These are phyloP conservation scores for Spathaspora arborariae DNA, from an alignment of 805 yeast genomes.

Conservation along the genomic window DNA sequence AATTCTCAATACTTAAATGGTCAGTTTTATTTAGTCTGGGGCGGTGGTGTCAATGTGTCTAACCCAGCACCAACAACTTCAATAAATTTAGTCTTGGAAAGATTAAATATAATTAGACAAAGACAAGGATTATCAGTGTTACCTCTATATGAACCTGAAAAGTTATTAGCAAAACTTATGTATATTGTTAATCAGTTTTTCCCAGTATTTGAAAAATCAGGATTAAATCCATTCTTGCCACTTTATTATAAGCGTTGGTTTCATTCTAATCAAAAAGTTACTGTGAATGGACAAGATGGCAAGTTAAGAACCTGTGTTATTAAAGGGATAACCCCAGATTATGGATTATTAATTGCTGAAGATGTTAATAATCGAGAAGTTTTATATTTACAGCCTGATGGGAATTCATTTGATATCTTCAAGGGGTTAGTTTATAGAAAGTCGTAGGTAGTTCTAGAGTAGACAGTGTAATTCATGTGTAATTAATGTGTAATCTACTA, in stretches of 20 bases:
- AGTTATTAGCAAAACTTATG: slow-evolving; percentile 64
- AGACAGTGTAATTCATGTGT: not conserved
- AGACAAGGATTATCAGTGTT: slow-evolving; percentile 39
- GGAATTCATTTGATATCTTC: slow-evolving; percentile 94
- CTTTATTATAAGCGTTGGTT: slow-evolving; percentile 83
- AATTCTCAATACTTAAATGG: slow-evolving; percentile 67
- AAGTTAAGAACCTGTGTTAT: slow-evolving; percentile 50
- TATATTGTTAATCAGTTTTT: slow-evolving; percentile 62
- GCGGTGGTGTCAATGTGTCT: slow-evolving; percentile 81
- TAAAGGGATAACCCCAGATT: slow-evolving; percentile 77
- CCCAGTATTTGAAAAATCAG: slow-evolving; percentile 53
- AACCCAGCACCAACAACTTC: slow-evolving; percentile 94
- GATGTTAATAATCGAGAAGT: slow-evolving; percentile 60
- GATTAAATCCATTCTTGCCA: slow-evolving; percentile 65
- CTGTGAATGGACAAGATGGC: slow-evolving; percentile 60
- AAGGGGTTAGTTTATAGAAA: slow-evolving; percentile 69
- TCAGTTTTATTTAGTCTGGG: slow-evolving; percentile 66
- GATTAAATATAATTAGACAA: slow-evolving; percentile 52
- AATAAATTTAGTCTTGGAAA: slow-evolving; percentile 62
- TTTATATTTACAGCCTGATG: slow-evolving; percentile 89
- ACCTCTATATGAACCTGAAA: slow-evolving; percentile 45
- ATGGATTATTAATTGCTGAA: slow-evolving; percentile 77
- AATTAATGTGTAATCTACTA: too few relatives aligned
- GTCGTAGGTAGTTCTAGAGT: not conserved
- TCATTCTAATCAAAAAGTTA: slow-evolving; percentile 62